These are phyloP conservation scores for Podospora tetraspora DNA, from an alignment of 495 filamentous ascomycete species.

Conservation along the genomic window DNA sequence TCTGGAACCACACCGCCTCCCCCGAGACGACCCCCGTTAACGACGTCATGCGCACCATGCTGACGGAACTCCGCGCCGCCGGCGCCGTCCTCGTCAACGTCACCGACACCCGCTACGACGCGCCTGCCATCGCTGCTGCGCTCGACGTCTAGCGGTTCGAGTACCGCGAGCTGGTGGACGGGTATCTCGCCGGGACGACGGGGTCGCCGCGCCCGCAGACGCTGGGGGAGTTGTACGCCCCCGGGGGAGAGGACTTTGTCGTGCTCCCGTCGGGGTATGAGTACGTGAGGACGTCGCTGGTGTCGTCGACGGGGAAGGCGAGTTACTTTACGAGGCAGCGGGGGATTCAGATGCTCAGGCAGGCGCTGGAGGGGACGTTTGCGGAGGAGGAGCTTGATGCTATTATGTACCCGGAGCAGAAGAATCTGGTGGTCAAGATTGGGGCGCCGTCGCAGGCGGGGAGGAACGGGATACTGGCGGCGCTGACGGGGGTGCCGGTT, in stretches of 20 bases:
- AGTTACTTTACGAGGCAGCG: conserved; percentile 41
- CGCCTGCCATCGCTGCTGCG: conserved; percentile 35
- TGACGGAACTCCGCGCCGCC: conserved; percentile 29
- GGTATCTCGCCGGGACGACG: conserved; percentile 37
- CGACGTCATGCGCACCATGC: conserved; percentile 36
- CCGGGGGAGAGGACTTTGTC: conserved; percentile 38
- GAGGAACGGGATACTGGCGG: conserved; percentile 61
- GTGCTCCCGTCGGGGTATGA: conserved; percentile 53
- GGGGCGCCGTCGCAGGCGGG: conserved; percentile 51
- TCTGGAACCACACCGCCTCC: conserved; percentile 40
- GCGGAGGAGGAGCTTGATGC: conserved; percentile 46
- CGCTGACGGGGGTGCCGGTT: conserved; percentile 58
- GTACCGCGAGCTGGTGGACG: conserved; percentile 46
- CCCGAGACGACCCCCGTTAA: conserved; percentile 52
- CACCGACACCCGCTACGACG: conserved; percentile 48
- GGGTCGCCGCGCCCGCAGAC: conserved; percentile 29
- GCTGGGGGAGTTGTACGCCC: conserved; percentile 42
- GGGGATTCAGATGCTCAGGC: conserved; percentile 45
- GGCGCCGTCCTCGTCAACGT: conserved; percentile 43
- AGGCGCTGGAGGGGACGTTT: conserved; percentile 45
- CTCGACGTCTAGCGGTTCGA: conserved; percentile 57
- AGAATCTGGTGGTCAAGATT: conserved; percentile 55
- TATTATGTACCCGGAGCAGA: conserved; percentile 61
- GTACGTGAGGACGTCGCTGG: conserved; percentile 45
- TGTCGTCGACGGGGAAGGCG: conserved; percentile 40